Base-by-base conservation (phyloP, 176 grass and related monocot genomes). In the Zea luxurians region DNA sequence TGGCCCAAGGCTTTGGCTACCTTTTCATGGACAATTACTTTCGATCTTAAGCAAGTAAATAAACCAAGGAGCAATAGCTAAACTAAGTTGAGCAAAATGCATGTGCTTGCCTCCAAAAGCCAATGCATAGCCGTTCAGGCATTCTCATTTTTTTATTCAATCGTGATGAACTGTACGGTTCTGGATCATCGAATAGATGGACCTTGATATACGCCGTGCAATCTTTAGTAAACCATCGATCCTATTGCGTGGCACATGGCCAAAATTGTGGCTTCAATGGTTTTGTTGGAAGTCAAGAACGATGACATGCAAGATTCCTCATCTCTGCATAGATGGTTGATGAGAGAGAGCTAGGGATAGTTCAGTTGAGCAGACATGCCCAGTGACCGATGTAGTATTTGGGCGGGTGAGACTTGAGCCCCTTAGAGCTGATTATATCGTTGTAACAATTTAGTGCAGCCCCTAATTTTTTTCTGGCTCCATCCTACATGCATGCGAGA, bases 21-120 rank as follows among this genome's bases (percentile, higher is more conserved):
- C 66, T 81, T 67, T 81, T 5, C 38, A 37, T 82, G 12, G 41
- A 60, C 64, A 71, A 6, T 20, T 68, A 68, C 42, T 61, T 48
- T 41, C 35, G 41, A 1, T 60, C 20, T 9, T 42, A 65, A 78
- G n/a, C 7, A 38, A 18, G 1, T 16, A 20, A 54, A 2, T 16
- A 35, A 79, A 55, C 53, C 18, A 8, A 55, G 7, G 6, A 55
- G 63, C 9, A 73, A 58, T 35, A 74, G 21, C n/a, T 41, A 77
- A 58, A 65, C 13, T 70, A 16, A 20, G 53, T 37, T 3, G n/a
- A 61, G 37, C 37, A 37, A 49, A 74, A 69, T 13, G 77, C 61
- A 68, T 82, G 36, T 54, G 54, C 37, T 52, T 88, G 75, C 80
- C 37, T 88, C 69, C 80, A 53, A 88, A 88, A 88, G 69, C 18